Conservation (phyloP, 306 rosid species). For the Malus sylvestris region DNA sequence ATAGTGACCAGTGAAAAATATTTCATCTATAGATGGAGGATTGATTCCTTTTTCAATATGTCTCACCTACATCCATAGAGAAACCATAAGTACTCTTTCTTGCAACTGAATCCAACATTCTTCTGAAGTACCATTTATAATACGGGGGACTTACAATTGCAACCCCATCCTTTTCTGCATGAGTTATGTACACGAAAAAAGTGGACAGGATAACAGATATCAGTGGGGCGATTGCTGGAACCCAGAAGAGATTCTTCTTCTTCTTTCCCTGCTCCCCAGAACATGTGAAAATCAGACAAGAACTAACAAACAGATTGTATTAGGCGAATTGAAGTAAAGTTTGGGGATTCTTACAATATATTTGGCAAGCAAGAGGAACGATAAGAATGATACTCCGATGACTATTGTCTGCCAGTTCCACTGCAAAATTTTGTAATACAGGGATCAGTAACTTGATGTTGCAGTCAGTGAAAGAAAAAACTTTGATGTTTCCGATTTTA, state of each 20-base stretch:
- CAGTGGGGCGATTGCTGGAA: slow-evolving; percentile 90
- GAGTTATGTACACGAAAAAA: slow-evolving; percentile 74
- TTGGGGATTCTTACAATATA: slow-evolving; percentile 50
- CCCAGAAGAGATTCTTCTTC: slow-evolving; percentile 72
- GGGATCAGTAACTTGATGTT: slow-evolving; percentile 6
- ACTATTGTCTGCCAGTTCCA: slow-evolving; percentile 95
- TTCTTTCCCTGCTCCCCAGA: slow-evolving; percentile 68
- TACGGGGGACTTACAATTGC: slow-evolving; percentile 57
- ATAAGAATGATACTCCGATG: slow-evolving; percentile 60
- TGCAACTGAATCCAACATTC: neutral
- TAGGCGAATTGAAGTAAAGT: neutral
- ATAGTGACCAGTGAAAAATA: slow-evolving; percentile 61
- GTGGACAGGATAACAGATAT: slow-evolving; percentile 84
- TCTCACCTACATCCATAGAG: slow-evolving; percentile 51
- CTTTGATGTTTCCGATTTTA: neutral
- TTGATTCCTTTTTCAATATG: slow-evolving; percentile 75
- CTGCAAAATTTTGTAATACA: slow-evolving; percentile 40
- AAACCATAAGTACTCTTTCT: slow-evolving; percentile 4
- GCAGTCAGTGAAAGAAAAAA: neutral
- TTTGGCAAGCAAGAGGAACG: slow-evolving; percentile 66
- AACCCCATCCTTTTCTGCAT: slow-evolving; percentile 78
- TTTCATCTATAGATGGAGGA: slow-evolving; percentile 63
- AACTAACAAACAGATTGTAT: slow-evolving; percentile 2
- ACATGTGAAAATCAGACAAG: slow-evolving; percentile 25
- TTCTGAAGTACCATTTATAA: neutral